Evolutionary conservation across 768 basidiomycete species (phyloP).

Genomic region (Collybia sordida): DNA sequence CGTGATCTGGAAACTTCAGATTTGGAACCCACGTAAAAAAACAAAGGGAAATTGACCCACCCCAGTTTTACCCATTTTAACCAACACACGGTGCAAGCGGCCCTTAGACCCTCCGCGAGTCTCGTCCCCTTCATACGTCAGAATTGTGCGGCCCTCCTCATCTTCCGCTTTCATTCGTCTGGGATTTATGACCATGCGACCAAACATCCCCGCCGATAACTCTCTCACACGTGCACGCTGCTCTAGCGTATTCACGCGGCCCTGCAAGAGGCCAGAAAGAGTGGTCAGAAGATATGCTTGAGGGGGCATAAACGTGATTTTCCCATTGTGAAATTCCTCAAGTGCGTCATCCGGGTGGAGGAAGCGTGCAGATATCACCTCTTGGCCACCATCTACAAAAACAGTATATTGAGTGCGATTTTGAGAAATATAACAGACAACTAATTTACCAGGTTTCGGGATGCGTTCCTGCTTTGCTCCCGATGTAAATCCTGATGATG

Average conservation of each 20-base stretch:
- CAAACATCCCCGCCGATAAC: slow-evolving; percentile 58
- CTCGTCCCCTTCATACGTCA: slow-evolving; percentile 75
- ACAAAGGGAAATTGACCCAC: slow-evolving; percentile 35
- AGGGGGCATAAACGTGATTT: slow-evolving; percentile 69
- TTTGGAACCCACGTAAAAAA: slow-evolving; percentile 1
- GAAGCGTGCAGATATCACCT: slow-evolving; percentile 71
- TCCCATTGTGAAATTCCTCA: slow-evolving; percentile 45
- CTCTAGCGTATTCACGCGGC: slow-evolving; percentile 35
- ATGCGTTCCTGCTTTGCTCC: slow-evolving; percentile 56
- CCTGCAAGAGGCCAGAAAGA: slow-evolving; percentile 51
- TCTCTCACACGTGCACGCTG: slow-evolving; percentile 45
- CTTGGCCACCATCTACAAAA: slow-evolving; percentile 57
- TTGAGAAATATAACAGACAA: neutral
- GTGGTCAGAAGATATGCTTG: slow-evolving; percentile 72
- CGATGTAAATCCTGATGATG: slow-evolving; percentile 47
- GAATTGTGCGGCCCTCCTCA: slow-evolving; percentile 41
- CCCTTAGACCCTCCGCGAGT: slow-evolving; percentile 59
- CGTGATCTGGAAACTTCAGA: slow-evolving; percentile 35
- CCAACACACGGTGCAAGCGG: slow-evolving; percentile 55
- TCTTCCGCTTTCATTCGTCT: slow-evolving; percentile 34
- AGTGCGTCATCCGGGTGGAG: slow-evolving; percentile 54
- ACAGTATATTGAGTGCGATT: neutral
- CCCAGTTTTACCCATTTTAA: slow-evolving; percentile 46
- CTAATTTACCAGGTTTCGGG: slow-evolving; percentile 50
- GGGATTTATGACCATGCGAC: slow-evolving; percentile 61